Evolutionary conservation across 306 rosid species (phyloP), one percentile per base, ranked within the genome.

Genomic region (Cicer yamashitae): DNA sequence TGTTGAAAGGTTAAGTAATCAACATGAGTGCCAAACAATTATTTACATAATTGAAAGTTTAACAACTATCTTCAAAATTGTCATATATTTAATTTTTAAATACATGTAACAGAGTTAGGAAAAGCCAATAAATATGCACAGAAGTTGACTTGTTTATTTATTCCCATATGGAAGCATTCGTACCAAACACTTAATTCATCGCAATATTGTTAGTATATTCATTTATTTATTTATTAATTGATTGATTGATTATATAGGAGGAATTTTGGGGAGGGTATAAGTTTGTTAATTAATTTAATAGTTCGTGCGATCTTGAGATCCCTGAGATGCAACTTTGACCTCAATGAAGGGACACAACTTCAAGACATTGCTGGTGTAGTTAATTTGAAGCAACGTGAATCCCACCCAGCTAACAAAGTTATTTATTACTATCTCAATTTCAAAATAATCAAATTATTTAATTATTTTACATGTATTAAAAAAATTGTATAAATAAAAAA

Each of bases 281-380:
- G 68, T 12, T 20, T 46, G 37, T 30, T 30, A 30, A 5, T 65
- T 67, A 17, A 51, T 69, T 46, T 56, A 75, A 5, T 14, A 13
- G 37, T 44, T 30, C 69, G 74, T 64, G 78, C 25, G 78, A 37
- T 68, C 78, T 79, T 52, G 82, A 79, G n/a, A 71, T 79, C 71
- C 18, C 54, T 52, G 10, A 72, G 10, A 44, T 72, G 44, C 74
- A 72, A 43, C 45, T 50, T 48, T 70, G 47, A 56, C 2, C 10
- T 65, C 8, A 43, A 10, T 2, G 7, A 67, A 41, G 59, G 48
- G 57, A 20, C 20, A 57, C 37, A 30, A 30, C 37, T 30, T 30
- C 37, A 4, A 30, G 57, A 20, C 20, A 57, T 56, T 71, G 46
- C 15, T 78, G 67, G 25, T 78, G 73, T 48, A 47, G 9, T 69